Evolutionary conservation across 768 basidiomycete genomes (phyloP).

Genomic region (Boletus coccyginus): DNA sequence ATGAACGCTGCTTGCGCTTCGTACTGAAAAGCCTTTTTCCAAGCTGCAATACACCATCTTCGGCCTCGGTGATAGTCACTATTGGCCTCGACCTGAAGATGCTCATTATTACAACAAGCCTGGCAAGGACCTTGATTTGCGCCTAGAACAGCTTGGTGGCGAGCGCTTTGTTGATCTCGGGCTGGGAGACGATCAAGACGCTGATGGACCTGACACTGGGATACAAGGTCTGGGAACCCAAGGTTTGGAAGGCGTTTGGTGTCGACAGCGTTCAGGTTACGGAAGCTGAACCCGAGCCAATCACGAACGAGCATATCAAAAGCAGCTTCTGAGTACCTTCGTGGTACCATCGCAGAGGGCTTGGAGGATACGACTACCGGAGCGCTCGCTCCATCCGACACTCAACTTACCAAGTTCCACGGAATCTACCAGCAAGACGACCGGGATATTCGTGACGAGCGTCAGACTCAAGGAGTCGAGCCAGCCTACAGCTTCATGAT

Average conservation of each 20-base stretch:
- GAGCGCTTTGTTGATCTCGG: constrained; percentile 73
- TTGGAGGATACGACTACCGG: constrained; percentile 83
- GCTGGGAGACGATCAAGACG: constrained; percentile 95
- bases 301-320: constrained; percentile 99
- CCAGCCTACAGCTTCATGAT: constrained; percentile 99
- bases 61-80: constrained; percentile 96
- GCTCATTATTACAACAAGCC: constrained; percentile 99
- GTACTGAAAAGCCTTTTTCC: constrained; percentile 51
- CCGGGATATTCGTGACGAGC: constrained; percentile 96
- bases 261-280: constrained; percentile 85
- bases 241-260: constrained; percentile 90
- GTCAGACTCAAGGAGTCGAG: constrained; percentile 87
- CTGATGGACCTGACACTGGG: constrained; percentile 92
- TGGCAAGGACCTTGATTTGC: constrained; percentile 82
- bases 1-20: constrained; percentile 59
- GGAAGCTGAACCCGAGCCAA: constrained; percentile 93
- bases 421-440: constrained; percentile 98
- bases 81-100: constrained; percentile 97
- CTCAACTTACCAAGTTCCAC: constrained; percentile 97
- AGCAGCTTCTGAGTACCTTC: constrained; percentile 88
- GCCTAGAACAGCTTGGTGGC: constrained; percentile 76
- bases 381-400: constrained; percentile 86
- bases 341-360: constrained; percentile 94
- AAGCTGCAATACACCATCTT: constrained; percentile 83
- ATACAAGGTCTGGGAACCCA: constrained; percentile 94